Conservation (phyloP, 2,329 filamentous ascomycete genomes). For the Fusarium aywerte region DNA sequence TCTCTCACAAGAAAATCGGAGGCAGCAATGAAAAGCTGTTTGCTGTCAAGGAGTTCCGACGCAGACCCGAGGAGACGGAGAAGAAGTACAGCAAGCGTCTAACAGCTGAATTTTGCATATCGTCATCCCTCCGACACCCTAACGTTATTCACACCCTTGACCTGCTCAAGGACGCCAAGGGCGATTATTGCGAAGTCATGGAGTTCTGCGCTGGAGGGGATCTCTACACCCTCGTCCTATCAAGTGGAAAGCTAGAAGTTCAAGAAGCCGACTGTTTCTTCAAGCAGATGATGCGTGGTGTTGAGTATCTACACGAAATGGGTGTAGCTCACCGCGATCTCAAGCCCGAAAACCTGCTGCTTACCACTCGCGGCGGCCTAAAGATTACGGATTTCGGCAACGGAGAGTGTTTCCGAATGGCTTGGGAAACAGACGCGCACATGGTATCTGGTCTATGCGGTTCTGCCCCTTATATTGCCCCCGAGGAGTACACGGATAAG, state of each 20-base stretch:
- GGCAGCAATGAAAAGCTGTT: constrained; percentile 89
- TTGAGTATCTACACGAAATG: constrained; percentile 99
- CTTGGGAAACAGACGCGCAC: constrained; percentile 97
- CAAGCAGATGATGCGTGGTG: constrained; percentile 98
- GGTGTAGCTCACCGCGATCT: constrained; percentile 96
- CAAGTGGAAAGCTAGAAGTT: constrained; percentile 91
- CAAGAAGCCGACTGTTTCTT: constrained; percentile 97
- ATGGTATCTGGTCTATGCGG: constrained; percentile 98
- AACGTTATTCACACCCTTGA: constrained; percentile 99
- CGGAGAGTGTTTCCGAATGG: constrained; percentile 99
- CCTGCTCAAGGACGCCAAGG: constrained; percentile 93
- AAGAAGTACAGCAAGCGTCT: constrained; percentile 98
- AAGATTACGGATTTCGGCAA: constrained; percentile 99
- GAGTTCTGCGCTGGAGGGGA: constrained; percentile 98
- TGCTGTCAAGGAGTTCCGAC: constrained; percentile 97
- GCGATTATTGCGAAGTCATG: constrained; percentile 99
- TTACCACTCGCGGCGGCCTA: constrained; percentile 90
- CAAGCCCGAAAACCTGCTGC: constrained; percentile 94
- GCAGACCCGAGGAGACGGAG: constrained; percentile 90
- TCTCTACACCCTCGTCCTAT: constrained; percentile 90
- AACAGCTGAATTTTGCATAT: constrained; percentile 98
- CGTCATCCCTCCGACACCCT: constrained; percentile 92
- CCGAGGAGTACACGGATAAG: constrained; percentile 93
- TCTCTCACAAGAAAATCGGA: constrained; percentile 93
- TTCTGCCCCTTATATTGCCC: constrained; percentile 95